Evolutionary conservation across 441 rosid genomes (phyloP).

Genomic region (Breynia disticha): DNA sequence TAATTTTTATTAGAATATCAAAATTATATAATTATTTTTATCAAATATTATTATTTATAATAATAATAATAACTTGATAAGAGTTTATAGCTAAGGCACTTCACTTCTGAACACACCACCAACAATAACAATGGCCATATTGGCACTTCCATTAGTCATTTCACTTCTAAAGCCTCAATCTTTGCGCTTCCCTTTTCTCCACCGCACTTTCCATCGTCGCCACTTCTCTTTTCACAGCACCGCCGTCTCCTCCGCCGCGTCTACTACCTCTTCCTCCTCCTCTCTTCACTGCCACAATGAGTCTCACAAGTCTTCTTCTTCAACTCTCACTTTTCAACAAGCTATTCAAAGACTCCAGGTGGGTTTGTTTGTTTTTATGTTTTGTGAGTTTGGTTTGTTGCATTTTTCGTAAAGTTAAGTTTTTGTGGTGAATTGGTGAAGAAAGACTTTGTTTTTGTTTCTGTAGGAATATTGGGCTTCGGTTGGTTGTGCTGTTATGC

Average conservation of each 20-base stretch:
- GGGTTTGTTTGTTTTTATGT: background rate
- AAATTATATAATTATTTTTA: no score
- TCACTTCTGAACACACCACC: constrained; percentile 10
- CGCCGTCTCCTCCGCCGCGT: constrained; percentile 21
- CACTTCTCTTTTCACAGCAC: constrained; percentile 30
- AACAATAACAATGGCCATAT: constrained; percentile 50
- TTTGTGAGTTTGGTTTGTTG: background rate
- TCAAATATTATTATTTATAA: no score
- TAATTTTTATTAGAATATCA: no score
- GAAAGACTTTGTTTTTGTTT: constrained; percentile 1
- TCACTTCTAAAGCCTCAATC: constrained; percentile 48
- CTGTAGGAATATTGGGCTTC: constrained; percentile 95
- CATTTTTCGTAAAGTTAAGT: background rate
- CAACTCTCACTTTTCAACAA: constrained; percentile 84
- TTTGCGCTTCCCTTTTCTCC: constrained; percentile 22
- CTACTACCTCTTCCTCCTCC: background rate
- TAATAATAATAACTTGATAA: no score
- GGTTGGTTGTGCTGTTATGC: constrained; percentile 98
- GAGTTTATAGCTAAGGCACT: constrained; percentile 15
- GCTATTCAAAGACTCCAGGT: constrained; percentile 97
- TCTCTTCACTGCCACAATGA: constrained; percentile 29
- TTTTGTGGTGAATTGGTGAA: background rate
- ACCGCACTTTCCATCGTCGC: constrained; percentile 18
- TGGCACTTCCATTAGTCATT: constrained; percentile 53
- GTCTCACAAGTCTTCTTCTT: constrained; percentile 28